Base-by-base conservation (phyloP, 176 grass and related monocot genomes). In the Thinopyrum elongatum region DNA sequence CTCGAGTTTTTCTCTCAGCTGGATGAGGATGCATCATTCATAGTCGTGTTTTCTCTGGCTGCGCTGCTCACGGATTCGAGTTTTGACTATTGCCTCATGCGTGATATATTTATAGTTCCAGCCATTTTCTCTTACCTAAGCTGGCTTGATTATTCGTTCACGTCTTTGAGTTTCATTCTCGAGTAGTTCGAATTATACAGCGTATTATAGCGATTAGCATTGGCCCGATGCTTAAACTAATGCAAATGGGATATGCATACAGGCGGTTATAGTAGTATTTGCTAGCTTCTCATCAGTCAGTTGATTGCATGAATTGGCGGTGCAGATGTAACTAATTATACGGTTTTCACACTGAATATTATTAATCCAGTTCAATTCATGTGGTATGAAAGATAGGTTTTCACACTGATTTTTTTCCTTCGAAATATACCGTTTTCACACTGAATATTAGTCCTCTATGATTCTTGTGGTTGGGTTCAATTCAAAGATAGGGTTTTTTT, bases 221-320 rank as follows among this genome's bases (percentile, higher is more conserved):
- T 49, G 42, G 22, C 39, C 8, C 27, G 16, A 29, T 31, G 25
- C 8, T 70, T 70, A 55, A 51, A 53, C 29, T 77, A 36, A 30
- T 53, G 51, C 72, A 86, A 82, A 78, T 58, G 19, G 53, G 8
- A 64, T 86, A 65, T 42, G 23, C 35, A 73, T 25, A 72, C 6
- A 62, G 6, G 6, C 70, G 2, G 31, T 27, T 27, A 57, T 25
- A 19, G 46, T 53, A 12, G 28, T n/a, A n/a, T 31, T 70, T 71
- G 27, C 59, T 55, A 34, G 47, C 57, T 47, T 28, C 23, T 63
- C 14, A 38, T 63, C 71, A n/a, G 15, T 57, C 19, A 16, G 38
- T 28, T 10, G 22, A 36, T 14, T 47, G 12, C 17, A 68, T 60
- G 34, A 80, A 31, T 28, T 51, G 62, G 28, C 19, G 27, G 27